Evolutionary conservation across 495 filamentous ascomycete species (phyloP), one percentile per base, ranked within the genome.

Genomic region (Xylaria bambusicola): DNA sequence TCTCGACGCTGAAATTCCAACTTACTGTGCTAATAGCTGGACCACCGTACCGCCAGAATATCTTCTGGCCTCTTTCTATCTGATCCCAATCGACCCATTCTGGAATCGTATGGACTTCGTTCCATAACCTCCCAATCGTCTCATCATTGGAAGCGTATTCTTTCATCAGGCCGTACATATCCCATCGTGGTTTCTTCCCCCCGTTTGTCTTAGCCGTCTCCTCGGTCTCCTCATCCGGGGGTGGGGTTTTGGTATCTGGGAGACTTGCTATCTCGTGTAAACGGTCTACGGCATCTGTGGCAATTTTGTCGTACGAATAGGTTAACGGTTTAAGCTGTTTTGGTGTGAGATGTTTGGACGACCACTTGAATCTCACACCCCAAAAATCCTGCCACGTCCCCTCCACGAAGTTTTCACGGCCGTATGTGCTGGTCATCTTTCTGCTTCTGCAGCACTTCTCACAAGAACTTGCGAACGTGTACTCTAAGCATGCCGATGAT

Each of bases 51-150:
- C 91, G 83, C 66, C 85, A 89, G 64, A 88, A 88, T 0, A 87
- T 79, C 23, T 84, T 77, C 68, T 91, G 88, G 0, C 85, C 88
- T 64, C 89, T 73, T 61, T 80, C 73, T 62, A 96, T 88, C 67
- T 92, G 89, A 9, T 81, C 78, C 89, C 89, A 94, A 69, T 92
- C 85, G 1, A 95, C 91, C 90, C 90, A 95, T 13, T 79, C 73
- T 0, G 90, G 91, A 18, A 92, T 71, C 1, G 82, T 86, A 62
- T 85, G 87, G 49, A 90, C 75, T 65, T 93, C 79, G 0, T 61
- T 67, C 90, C 90, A 92, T 6, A 95, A 67, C 31, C 79, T 64
- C 8, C 72, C 63, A 29, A 92, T 75, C 51, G 80, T 82, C 6
- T 80, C 74, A 66, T 92, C 82, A 6, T 77, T 71, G 9, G 73